Evolutionary conservation across 2,329 filamentous ascomycete species (phyloP).

Genomic region (Ascochyta fabae): DNA sequence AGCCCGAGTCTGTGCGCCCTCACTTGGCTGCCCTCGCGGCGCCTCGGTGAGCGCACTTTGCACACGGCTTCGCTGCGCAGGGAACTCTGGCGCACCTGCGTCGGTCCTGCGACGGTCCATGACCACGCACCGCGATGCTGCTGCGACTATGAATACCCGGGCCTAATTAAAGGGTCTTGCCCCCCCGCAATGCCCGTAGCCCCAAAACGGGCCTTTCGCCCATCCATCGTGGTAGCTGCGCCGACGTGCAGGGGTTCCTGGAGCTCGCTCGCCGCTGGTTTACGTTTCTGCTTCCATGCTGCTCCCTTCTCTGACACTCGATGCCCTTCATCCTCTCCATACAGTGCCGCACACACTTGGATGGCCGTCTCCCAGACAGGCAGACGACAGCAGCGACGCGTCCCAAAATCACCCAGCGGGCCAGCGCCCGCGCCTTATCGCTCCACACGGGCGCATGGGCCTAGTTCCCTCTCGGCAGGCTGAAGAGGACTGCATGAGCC

Average conservation of each 20-base stretch:
- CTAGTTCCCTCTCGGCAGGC: constrained; percentile 4
- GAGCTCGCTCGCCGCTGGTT: background rate
- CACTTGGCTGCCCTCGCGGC: background rate
- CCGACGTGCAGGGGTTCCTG: constrained; percentile 11
- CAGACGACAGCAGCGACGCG: background rate
- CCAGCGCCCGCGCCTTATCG: constrained; percentile 6
- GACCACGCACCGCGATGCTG: background rate
- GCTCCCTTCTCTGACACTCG: background rate
- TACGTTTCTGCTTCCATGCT: background rate
- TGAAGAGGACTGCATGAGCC: background rate
- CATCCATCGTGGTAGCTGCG: constrained; percentile 1
- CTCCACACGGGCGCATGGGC: constrained; percentile 11
- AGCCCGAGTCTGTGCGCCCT: constrained; percentile 1
- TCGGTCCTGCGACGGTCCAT: background rate
- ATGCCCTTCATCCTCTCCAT: no score
- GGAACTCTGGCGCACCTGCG: background rate
- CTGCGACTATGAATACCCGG: constrained; percentile 12
- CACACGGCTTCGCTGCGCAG: background rate
- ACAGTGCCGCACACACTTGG: no score
- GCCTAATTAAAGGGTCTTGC: constrained; percentile 12
- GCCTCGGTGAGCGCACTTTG: background rate
- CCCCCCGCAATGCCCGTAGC: background rate
- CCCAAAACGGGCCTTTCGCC: constrained; percentile 11
- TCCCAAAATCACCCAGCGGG: background rate
- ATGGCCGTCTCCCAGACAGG: background rate